Conservation (phyloP, 2,329 filamentous ascomycete genomes). For the Exophiala spinifera region DNA sequence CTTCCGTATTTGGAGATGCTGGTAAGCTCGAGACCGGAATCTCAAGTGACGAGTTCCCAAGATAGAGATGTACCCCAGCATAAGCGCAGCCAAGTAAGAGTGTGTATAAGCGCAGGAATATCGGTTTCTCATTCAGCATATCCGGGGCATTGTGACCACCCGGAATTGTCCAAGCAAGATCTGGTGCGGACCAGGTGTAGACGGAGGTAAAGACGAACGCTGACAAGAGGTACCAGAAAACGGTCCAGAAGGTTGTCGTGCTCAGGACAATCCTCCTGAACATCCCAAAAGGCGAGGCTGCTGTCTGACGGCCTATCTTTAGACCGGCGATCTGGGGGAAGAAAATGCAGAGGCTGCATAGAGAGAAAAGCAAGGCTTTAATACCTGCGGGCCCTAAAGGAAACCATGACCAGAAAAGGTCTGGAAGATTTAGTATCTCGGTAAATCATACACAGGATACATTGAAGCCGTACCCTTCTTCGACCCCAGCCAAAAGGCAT, state of each 20-base stretch:
- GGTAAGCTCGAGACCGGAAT: conserved; percentile 45
- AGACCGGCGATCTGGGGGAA: conserved; percentile 82
- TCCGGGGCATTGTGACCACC: conserved; percentile 55
- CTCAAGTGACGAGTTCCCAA: conserved; percentile 68
- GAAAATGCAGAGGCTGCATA: conserved; percentile 72
- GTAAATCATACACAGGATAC: not conserved
- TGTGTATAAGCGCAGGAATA: conserved; percentile 74
- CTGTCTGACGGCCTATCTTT: conserved; percentile 70
- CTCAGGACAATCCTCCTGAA: conserved; percentile 58
- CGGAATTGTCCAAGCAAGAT: conserved; percentile 70
- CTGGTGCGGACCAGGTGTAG: conserved; percentile 70
- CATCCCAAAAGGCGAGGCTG: conserved; percentile 64
- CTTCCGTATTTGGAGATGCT: conserved; percentile 25
- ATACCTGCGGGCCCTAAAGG: conserved; percentile 73
- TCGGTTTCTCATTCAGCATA: conserved; percentile 77
- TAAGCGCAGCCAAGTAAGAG: conserved; percentile 60
- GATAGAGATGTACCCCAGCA: conserved; percentile 71
- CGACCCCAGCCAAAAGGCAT: conserved; percentile 66
- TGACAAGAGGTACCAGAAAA: conserved; percentile 73
- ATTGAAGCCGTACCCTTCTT: conserved; percentile 46
- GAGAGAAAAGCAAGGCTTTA: conserved; percentile 71
- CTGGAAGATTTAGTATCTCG: conserved; percentile 48
- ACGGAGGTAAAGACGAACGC: conserved; percentile 76
- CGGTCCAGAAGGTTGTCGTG: conserved; percentile 63
- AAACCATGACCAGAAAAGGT: conserved; percentile 76